Evolutionary conservation across 2,329 filamentous ascomycete species (phyloP), one percentile per base, ranked within the genome.

Genomic region (Didymella sp.): DNA sequence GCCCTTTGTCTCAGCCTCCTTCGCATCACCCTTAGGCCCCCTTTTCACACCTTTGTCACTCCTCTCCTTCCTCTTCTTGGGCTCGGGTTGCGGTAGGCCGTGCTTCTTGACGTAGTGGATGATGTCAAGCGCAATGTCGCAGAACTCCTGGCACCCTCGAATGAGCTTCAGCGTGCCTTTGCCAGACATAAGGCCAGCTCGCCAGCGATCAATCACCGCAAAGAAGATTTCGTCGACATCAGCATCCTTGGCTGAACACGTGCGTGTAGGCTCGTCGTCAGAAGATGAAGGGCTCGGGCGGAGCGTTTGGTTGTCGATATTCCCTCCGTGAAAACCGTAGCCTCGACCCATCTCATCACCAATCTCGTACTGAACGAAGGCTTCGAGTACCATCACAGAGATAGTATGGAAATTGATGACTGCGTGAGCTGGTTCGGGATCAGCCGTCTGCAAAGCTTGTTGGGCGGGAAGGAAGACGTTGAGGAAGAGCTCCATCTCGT

Each of bases 371-470:
- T 65, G 61, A 1, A 58, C 56, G 31, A 64, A 71, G 0, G 67
- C 61, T 21, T 74, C 71, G 7, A 75, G 59, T 8, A 74, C 70
- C 62, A 74, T 68, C n/a, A 67, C 42, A 17, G 68, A 62, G 25
- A 74, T 67, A 30, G 63, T 71, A 48, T 74, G 72, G 61, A 75
- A 75, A 52, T 75, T 75, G 0, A 74, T 63, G 1, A 74, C 33
- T 0, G 72, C 69, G 8, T 51, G 31, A 0, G 57, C 63, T 2
- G 72, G 70, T 5, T 61, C 28, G 0, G 64, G 58, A 40, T 74
- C 70, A 0, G 67, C 70, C 0, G 13, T 46, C 0, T 37, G n/a
- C 8, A 68, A 60, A 1, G 52, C 56, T 22, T 61, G 59, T 22
- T 75, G 72, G 3, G 27, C 40, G 13, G 70, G 70, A 2, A 75